Percentiles rank a stretch among this genome's conserved stretches.
Evolutionary conservation across 805 yeast genomes (phyloP).

Genomic region (Blastobotrys chiropterorum): DNA sequence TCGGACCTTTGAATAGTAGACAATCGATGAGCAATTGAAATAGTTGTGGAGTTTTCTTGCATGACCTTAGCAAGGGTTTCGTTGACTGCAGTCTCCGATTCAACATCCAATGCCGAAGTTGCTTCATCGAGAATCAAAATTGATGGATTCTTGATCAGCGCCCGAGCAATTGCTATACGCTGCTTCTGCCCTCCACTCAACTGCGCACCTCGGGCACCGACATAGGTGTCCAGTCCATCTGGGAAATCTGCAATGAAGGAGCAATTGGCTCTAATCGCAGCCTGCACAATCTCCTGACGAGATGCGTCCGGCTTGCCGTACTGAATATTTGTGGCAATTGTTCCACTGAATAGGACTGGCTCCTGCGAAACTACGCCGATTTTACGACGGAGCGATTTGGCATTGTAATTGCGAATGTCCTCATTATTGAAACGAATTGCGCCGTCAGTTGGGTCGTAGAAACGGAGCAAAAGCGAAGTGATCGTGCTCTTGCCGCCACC

Average conservation of each 20-base stretch:
- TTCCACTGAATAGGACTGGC: slow-evolving; percentile 81
- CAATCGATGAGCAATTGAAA: slow-evolving; percentile 86
- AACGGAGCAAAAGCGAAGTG: slow-evolving; percentile 69
- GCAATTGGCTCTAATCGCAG: slow-evolving; percentile 73
- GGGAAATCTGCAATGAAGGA: slow-evolving; percentile 72
- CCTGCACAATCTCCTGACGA: slow-evolving; percentile 50
- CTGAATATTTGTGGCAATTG: slow-evolving; percentile 73
- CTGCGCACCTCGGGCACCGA: slow-evolving; percentile 85
- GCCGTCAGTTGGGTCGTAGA: slow-evolving; percentile 74
- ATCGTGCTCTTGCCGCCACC: slow-evolving; percentile 95
- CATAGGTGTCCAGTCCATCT: slow-evolving; percentile 69
- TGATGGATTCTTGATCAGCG: slow-evolving; percentile 70
- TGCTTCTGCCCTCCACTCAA: slow-evolving; percentile 95
- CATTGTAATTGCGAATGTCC: slow-evolving; percentile 55
- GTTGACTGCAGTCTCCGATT: slow-evolving; percentile 80
- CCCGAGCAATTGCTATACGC: slow-evolving; percentile 84
- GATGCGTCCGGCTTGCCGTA: slow-evolving; percentile 64
- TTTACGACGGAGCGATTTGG: slow-evolving; percentile 64
- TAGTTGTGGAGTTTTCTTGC: slow-evolving; percentile 53
- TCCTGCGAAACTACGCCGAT: slow-evolving; percentile 94
- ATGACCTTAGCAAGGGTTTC: slow-evolving; percentile 56
- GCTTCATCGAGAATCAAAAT: slow-evolving; percentile 89
- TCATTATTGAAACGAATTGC: slow-evolving; percentile 56
- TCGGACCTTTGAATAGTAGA: slow-evolving; percentile 82
- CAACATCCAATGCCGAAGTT: slow-evolving; percentile 87